A percentile compares a stretch with the other conserved stretches of the same genome.
Evolutionary conservation across 495 filamentous ascomycete genomes (phyloP).

Genomic region (Lasiosphaeria hispida): DNA sequence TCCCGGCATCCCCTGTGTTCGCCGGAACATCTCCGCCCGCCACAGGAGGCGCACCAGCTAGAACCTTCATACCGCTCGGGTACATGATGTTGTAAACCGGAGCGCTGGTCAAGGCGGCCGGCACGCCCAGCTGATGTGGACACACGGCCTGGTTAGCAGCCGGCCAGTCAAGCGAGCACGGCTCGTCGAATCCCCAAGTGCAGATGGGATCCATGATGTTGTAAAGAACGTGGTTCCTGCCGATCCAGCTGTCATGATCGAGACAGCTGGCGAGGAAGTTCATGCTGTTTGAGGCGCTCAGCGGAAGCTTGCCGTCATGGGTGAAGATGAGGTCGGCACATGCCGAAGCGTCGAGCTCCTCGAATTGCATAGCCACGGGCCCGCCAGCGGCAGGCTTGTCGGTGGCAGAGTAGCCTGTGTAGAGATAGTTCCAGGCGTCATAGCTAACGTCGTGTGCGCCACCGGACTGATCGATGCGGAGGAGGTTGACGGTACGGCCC

Average conservation of each 20-base stretch:
- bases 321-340: constrained; percentile 44
- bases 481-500: constrained; percentile 41
- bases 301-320: constrained; percentile 41
- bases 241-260: constrained; percentile 40
- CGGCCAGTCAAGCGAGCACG: constrained; percentile 46
- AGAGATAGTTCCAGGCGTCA: constrained; percentile 52
- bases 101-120: constrained; percentile 27
- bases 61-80: constrained; percentile 38
- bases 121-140: constrained; percentile 37
- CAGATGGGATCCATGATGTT: constrained; percentile 47
- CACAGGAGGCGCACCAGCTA: constrained; percentile 24
- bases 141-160: constrained; percentile 44
- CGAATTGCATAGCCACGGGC: constrained; percentile 40
- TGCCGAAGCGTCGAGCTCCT: constrained; percentile 33
- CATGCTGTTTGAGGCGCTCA: constrained; percentile 52
- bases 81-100: constrained; percentile 51
- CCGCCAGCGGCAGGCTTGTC: constrained; percentile 45
- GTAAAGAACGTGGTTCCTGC: constrained; percentile 42
- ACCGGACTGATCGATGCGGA: constrained; percentile 46
- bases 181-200: constrained; percentile 44
- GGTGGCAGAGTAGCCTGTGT: constrained; percentile 43
- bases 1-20: too few species aligned
- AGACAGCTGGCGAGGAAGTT: constrained; percentile 48
- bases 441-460: constrained; percentile 51
- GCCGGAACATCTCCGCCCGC: background rate